Conservation (phyloP, 345 rosid genomes). For the Boechera retrofracta region DNA sequence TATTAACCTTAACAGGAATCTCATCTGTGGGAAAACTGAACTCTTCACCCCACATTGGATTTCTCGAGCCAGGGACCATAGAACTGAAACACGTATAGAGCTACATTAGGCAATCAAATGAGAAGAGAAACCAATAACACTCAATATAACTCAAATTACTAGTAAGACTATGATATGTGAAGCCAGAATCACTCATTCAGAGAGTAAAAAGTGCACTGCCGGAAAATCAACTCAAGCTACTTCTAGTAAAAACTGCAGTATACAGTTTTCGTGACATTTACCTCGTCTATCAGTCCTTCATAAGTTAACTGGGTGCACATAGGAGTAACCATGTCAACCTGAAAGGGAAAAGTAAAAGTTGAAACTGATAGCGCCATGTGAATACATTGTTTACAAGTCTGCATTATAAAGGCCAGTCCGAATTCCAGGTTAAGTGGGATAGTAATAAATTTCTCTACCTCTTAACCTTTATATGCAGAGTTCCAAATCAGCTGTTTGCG, state of each 20-base stretch:
- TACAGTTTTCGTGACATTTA: conserved; percentile 44
- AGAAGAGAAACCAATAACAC: conserved; percentile 4
- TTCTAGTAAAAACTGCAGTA: conserved; percentile 20
- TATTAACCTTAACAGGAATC: conserved; percentile 84
- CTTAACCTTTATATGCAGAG: conserved; percentile 4
- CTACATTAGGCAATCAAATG: conserved; percentile 1
- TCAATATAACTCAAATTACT: conserved; percentile 1
- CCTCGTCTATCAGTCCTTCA: conserved; percentile 96
- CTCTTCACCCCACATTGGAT: conserved; percentile 99
- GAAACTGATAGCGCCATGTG: conserved; percentile 2
- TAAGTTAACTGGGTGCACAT: conserved; percentile 94
- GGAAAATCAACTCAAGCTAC: conserved; percentile 3
- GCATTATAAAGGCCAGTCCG: conserved; percentile 16
- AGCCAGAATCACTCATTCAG: conserved; percentile 8
- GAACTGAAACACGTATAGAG: conserved; percentile 61
- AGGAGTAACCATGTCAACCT: conserved; percentile 98
- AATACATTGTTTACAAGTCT: neutral
- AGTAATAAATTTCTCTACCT: conserved; percentile 3
- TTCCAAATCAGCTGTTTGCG: conserved; percentile 2
- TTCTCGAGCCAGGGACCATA: conserved; percentile 97
- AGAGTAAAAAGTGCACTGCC: conserved; percentile 15
- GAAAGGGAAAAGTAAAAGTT: conserved; percentile 41
- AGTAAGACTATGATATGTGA: conserved; percentile 2
- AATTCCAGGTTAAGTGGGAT: conserved; percentile 6
- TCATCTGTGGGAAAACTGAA: conserved; percentile 86